Base-by-base conservation (phyloP, 805 yeast genomes). In the Saturnispora sanitii region DNA sequence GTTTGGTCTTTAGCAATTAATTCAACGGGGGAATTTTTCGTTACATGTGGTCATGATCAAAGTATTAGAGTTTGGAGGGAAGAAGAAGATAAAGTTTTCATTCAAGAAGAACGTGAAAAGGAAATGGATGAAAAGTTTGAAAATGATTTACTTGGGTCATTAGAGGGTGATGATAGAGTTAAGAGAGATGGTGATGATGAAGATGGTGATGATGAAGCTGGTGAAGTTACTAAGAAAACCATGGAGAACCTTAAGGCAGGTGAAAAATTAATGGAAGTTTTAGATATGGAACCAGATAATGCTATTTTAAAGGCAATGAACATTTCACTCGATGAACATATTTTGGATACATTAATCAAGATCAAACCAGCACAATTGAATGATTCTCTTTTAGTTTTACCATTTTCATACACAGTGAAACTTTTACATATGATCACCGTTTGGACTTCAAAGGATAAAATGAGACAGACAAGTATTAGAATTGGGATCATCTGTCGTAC, bases 61-160 rank as follows among this genome's bases (percentile, higher is more conserved):
- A 79, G 94, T 53, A 76, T 90, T 37, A 73, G 98, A 58, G 62
- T 88, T n/a, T 92, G 98, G 98, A 73, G 72, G 45, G 87, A 86
- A 58, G 83, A 94, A 4, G 92, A 83, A 40, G 98, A 92, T 58
- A 88, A 90, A 51, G 92, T 92, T n/a, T 92, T 92, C 57, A 63
- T 92, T 45, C 96, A 92, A 60, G 99, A 92, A 67, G 98, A 92
- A 64, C 72, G 92, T 44, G 99, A 92, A 58, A 84, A 82, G 60
- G 98, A 92, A 60, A 69, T 87, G 74, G 98, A 92, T 58, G 95
- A 88, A 59, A 65, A 79, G 42, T 86, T 88, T 55, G 97, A 92
- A 56, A 71, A 75, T n/a, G 82, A 81, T 6, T 65, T 92, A 34
- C 67, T 87, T 38, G 76, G 73, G 13, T 77, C 88, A 4, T 62